Base-by-base conservation (phyloP, 202 grass and related monocot genomes). In the Panicum hallii region DNA sequence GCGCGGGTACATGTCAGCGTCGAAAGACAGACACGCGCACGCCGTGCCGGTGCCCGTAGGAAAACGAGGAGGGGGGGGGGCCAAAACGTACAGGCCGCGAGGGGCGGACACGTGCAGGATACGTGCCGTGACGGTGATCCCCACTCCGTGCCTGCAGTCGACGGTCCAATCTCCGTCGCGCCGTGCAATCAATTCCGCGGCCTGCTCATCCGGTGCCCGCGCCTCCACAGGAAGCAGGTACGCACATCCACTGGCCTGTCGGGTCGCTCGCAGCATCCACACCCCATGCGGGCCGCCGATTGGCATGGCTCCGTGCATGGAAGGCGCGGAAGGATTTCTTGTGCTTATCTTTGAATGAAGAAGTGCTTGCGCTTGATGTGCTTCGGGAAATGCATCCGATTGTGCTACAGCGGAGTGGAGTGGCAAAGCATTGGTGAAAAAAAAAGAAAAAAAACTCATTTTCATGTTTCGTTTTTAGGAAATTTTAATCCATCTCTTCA, bases 101-200 rank as follows among this genome's bases (percentile, higher is more conserved):
- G 2, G 14, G 23, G n/a, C 1, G 32, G 67, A 83, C 88, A 86
- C 79, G 74, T 79, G 88, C 7, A 68, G 67, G 88, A 44, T 90
- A 90, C 84, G 83, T 90, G 79, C 60, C 88, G 26, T 11, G 41
- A 57, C 42, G 58, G 49, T 43, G 55, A 89, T 78, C 48, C 63
- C 77, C 22, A 3, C 41, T 32, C 9, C 46, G 22, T 44, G 69
- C 7, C 65, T 8, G 82, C 76, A 38, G 60, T 4, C n/a, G 80
- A 57, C 38, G 56, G 66, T 66, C 75, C 66, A 79, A 54, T 48
- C 34, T 28, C 58, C 30, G 23, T 26, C 20, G 14, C 13, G 76
- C 86, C 57, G 47, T 72, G 61, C 57, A 48, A 57, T 84, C 14
- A 84, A 79, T 46, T 16, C 58, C 32, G 13, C 23, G 40, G 43